Evolutionary conservation across 2,329 filamentous ascomycete genomes (phyloP).

Genomic region (Fusarium transvaalense): DNA sequence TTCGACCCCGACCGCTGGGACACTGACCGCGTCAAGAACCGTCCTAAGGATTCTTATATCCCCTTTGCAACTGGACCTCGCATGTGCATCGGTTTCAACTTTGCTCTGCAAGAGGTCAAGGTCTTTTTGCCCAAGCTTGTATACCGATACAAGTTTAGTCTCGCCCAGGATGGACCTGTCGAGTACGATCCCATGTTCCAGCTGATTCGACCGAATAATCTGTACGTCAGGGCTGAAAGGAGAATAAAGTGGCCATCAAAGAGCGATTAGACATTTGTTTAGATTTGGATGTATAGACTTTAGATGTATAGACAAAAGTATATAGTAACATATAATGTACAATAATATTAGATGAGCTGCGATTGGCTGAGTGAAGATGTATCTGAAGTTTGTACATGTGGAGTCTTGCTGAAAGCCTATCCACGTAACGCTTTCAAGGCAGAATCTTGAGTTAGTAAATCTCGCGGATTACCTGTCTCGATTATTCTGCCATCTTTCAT

Average conservation of each 20-base stretch:
- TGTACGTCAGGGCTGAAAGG: slow-evolving; percentile 64
- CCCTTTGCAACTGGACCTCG: slow-evolving; percentile 70
- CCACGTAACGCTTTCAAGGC: not conserved
- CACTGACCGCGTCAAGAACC: slow-evolving; percentile 64
- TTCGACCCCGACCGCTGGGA: slow-evolving; percentile 73
- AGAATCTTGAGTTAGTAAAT: slow-evolving; percentile 36
- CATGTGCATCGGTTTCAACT: slow-evolving; percentile 74
- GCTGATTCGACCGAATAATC: slow-evolving; percentile 66
- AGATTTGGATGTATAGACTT: slow-evolving; percentile 10
- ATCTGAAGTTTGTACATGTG: not conserved
- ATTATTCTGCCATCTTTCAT: slow-evolving; percentile 47
- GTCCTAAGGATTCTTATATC: slow-evolving; percentile 65
- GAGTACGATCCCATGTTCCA: slow-evolving; percentile 72
- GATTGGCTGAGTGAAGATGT: not conserved
- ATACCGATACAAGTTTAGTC: slow-evolving; percentile 67
- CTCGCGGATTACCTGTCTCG: slow-evolving; percentile 46
- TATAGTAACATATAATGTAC: slow-evolving; percentile 30
- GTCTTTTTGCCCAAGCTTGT: slow-evolving; percentile 69
- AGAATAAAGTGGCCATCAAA: slow-evolving; percentile 62
- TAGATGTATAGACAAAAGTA: slow-evolving; percentile 26
- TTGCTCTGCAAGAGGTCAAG: slow-evolving; percentile 72
- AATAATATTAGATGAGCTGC: slow-evolving; percentile 13
- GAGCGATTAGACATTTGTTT: slow-evolving; percentile 15
- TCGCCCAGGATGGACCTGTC: slow-evolving; percentile 63
- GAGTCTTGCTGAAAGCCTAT: not conserved